Base-by-base conservation (phyloP, 176 grass and related monocot genomes). In the Rhynchospora pubera region DNA sequence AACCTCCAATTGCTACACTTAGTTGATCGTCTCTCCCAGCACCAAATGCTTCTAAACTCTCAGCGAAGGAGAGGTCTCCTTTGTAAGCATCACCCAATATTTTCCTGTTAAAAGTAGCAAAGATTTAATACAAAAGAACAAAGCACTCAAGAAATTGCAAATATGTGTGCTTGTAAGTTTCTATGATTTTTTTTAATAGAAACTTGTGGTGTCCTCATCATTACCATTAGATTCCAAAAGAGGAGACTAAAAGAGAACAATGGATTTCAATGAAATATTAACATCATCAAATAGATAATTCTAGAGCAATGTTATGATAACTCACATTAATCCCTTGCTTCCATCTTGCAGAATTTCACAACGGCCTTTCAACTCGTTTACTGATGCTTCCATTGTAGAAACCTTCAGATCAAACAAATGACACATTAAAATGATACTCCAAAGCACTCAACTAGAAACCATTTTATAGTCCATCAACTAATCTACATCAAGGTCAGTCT, bases 1-100 rank as follows among this genome's bases (percentile, higher is more conserved):
- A 85, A 99, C 97, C 97, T 87, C 97, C 97, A 83, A 96, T 93
- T 87, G 93, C 93, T 84, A 99, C 89, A 89, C 97, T 93, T 61
- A 93, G 94, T 83, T 92, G 93, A 52, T 99, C 97, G 83, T 99
- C 94, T 86, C 96, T 89, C 19, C 97, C 97, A 84, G 92, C 97
- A 83, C 91, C 97, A 91, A 99, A 99, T 77, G 68, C 86, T 93
- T 99, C 97, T 62, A 99, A 92, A 81, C 92, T 88, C 65, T 91
- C 90, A 69, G 97, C 97, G 91, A 99, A 99, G 84, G 97, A 92
- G 71, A 99, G 94, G 70, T 99, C 97, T 80, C 91, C 97, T 88
- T 99, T 91, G 60, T 93, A 96, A 82, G 85, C 91, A 75, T 96
- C 97, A 21, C 97, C 93, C 88, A 99, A 77, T 53, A 85, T 87